Evolutionary conservation across 1,284 basidiomycete species (phyloP).

Genomic region (Pisolithus thermaeus): DNA sequence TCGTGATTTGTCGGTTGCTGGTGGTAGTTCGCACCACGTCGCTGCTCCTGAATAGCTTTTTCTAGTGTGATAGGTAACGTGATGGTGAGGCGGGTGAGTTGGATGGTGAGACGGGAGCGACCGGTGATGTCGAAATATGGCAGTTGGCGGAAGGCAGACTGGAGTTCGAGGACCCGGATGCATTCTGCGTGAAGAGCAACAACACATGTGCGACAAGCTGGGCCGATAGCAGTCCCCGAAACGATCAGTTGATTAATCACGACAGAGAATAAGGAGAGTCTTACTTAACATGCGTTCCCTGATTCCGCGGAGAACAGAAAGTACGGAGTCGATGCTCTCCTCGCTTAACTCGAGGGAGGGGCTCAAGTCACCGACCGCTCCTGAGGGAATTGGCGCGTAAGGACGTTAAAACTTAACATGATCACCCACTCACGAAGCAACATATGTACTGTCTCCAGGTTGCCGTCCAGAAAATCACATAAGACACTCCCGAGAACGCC

Average conservation of each 20-base stretch:
- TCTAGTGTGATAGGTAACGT: conserved; percentile 75
- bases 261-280: too few relatives aligned
- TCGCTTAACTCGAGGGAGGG: too few relatives aligned
- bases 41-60: conserved; percentile 41
- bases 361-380: too few relatives aligned
- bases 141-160: conserved; percentile 68
- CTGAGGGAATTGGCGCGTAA: too few relatives aligned
- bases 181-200: conserved; percentile 70
- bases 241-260: too few relatives aligned
- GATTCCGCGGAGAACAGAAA: too few relatives aligned
- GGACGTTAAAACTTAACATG: too few relatives aligned
- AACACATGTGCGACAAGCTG: conserved; percentile 77
- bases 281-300: too few relatives aligned
- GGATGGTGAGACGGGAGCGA: conserved; percentile 71
- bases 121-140: conserved; percentile 76
- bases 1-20: too few relatives aligned
- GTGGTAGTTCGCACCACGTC: too few relatives aligned
- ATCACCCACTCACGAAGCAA: conserved; percentile 53
- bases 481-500: conserved; percentile 69
- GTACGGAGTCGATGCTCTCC: too few relatives aligned
- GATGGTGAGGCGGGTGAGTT: conserved; percentile 76
- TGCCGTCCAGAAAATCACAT: conserved; percentile 79
- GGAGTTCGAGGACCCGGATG: conserved; percentile 70
- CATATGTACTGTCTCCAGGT: conserved; percentile 73
- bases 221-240: background rate